Base-by-base conservation (phyloP, 352 stramenopile species). In the Phytophthora aleatoria region DNA sequence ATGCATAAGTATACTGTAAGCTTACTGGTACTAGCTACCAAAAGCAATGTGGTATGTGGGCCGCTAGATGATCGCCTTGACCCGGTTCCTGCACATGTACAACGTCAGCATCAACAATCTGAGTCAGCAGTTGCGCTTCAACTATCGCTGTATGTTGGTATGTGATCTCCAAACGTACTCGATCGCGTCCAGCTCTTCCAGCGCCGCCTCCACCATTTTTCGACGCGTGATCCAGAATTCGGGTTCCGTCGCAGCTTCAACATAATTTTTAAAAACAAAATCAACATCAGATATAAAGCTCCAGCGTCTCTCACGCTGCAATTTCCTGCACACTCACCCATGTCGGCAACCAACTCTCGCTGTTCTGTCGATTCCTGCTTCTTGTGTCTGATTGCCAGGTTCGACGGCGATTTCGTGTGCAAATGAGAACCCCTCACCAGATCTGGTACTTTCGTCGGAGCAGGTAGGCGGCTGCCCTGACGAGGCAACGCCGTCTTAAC, bases 151-250 rank as follows among this genome's bases (percentile, higher is more conserved):
- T 20, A 20, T 20, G 20, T 20, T 20, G 20, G 20, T 20, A 20
- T 20, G 20, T 20, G 20, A 20, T 20, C 20, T 38, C 2, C 33
- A 39, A 12, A 80, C 69, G 35, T 74, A 83, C 75, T 80, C 65
- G 31, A 83, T 55, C 0, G 49, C 28, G 27, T 83, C 69, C 50
- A 83, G 54, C 28, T 77, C 52, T 28, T 68, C 64, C 39, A 83
- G 42, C n/a, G 75, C 64, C 35, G 63, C 27, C 6, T 73, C 69
- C 13, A 74, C 72, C 24, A 47, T 50, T 50, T 69, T 33, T 57
- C 73, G 72, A 24, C 75, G 69, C 43, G 73, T 66, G 43, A 75
- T 68, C 75, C 75, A 83, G 50, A 79, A 83, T 31, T 56, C 69
- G 33, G 75, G 66, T 2, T 77, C 61, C 1, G 67, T 64, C 27